Percentiles rank a stretch among this genome's conserved stretches.
phyloP scores from a whole-genome alignment of 2,329 filamentous ascomycete species.

The Incumbomyces delicatus region DNA sequence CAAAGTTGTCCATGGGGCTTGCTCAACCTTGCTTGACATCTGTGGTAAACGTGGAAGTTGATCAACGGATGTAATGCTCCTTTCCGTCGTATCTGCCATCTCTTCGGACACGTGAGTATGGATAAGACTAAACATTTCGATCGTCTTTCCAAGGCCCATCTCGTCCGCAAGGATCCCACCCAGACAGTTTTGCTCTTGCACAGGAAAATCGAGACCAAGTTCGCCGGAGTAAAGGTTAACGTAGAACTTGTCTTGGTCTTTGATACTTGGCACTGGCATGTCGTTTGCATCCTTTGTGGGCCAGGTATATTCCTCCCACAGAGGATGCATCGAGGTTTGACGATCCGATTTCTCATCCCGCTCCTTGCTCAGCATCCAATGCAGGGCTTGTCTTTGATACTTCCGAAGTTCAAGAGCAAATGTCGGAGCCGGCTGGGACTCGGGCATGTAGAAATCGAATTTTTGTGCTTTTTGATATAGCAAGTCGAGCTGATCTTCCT shows the following conservation, averaged over 20 bases:
- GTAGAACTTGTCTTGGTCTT: conserved; percentile 68
- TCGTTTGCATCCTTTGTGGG: conserved; percentile 81
- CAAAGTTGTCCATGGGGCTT: conserved; percentile 79
- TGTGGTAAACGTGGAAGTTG: conserved; percentile 53
- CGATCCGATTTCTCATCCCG: conserved; percentile 62
- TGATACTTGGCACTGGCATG: conserved; percentile 56
- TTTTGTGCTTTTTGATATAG: conserved; percentile 94
- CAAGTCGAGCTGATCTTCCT: conserved; percentile 89
- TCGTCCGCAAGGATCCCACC: conserved; percentile 89
- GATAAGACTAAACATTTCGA: conserved; percentile 92
- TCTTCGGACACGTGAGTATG: conserved; percentile 66
- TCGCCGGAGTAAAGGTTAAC: conserved; percentile 97
- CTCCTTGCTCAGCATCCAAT: conserved; percentile 97
- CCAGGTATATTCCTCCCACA: conserved; percentile 96
- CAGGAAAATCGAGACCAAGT: conserved; percentile 79
- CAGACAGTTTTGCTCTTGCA: conserved; percentile 87
- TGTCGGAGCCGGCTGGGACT: conserved; percentile 69
- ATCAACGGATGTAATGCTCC: conserved; percentile 42
- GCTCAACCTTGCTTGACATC: conserved; percentile 47
- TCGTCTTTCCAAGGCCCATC: conserved; percentile 97
- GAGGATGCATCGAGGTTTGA: conserved; percentile 80
- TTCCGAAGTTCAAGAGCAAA: conserved; percentile 78
- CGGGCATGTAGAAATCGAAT: conserved; percentile 87
- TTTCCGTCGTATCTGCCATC: conserved; percentile 22
- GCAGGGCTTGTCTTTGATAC: conserved; percentile 88